Evolutionary conservation across 768 basidiomycete genomes (phyloP), one percentile per base, ranked within the genome.

Genomic region (Tephrocybe sp.): DNA sequence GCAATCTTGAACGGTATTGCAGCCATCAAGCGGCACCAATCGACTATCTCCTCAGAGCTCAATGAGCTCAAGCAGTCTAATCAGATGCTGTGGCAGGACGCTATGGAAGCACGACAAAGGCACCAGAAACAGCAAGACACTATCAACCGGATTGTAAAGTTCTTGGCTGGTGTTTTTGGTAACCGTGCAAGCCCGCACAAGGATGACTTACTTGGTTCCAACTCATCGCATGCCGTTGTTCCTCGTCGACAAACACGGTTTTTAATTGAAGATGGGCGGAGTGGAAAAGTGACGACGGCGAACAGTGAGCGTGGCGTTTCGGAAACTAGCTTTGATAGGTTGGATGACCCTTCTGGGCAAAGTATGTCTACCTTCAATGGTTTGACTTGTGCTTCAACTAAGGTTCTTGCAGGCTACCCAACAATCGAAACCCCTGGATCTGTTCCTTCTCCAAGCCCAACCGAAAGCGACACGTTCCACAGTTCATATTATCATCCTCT

Each of bases 41-140:
- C 88, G 7, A 79, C 88, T n/a, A 92, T 99, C 47, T 90, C 91
- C 3, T 72, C 84, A 0, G 94, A 99, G 57, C 72, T 98, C 42
- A 89, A 88, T 59, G 88, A 92, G 22, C 72, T 98, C 39, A 94
- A 95, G 69, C 76, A 78, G 49, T 88, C 85, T 2, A 97, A 97
- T 61, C 83, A 93, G 55, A 71, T 84, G 18, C 68, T 98, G n/a
- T 99, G 95, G 95, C 83, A 91, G 63, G 94, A 98, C 61, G 85
- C 92, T 1, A 67, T 92, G 56, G 71, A 80, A 25, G 81, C 91
- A 1, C 75, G 93, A 13, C 82, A 86, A 56, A 79, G 83, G 49
- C 86, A 95, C 61, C 85, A 92, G 64, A 94, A 91, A 61, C 94
- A 97, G 56, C 88, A 97, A 61, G 94, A 98, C 64, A 97, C 93